Evolutionary conservation across 805 yeast genomes (phyloP), one percentile per base, ranked within the genome.

Genomic region (Henningerozyma blattae): DNA sequence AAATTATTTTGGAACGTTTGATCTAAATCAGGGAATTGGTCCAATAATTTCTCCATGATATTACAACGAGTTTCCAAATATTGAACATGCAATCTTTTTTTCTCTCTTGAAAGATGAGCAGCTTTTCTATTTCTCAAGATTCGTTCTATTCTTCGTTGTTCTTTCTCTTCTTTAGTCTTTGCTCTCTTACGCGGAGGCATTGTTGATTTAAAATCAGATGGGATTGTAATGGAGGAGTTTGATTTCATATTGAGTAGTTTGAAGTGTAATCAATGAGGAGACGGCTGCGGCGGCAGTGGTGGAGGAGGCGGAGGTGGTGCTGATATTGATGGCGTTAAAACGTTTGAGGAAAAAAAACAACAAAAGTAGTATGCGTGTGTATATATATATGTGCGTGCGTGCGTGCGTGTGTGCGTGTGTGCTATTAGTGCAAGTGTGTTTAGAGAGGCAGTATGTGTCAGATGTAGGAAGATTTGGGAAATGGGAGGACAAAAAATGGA

Each of bases 131-230:
- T 89, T 55, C 98, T 72, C 48, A 89, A 66, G 33, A 91, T 87
- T 33, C 98, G 68, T 61, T 91, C 97, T 35, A 87, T 75, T 31
- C 95, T 72, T 44, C 97, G 77, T 62, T 89, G 97, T 59, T 91
- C 97, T 63, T 89, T 91, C 62, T 89, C 97, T 61, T 87, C 95
- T 46, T 82, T 73, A 28, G 98, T 91, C 68, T 82, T 85, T 5
- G 98, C 97, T 47, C 97, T 75, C 65, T 91, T 91, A 44, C 97
- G 73, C 34, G 97, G 97, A 20, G 96, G 95, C 39, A 89, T 64
- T 16, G 85, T 54, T 4, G 68, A 45, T 39, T 64, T 65, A 46
- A 65, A 62, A 43, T 56, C 50, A 2, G 48, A 31, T 22, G 67
- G 64, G 14, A 62, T 59, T 8, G 12, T 9, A n/a, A 24, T n/a